Evolutionary conservation across 2,329 filamentous ascomycete genomes (phyloP).

Genomic region (Sclerotinia trifoliorum): DNA sequence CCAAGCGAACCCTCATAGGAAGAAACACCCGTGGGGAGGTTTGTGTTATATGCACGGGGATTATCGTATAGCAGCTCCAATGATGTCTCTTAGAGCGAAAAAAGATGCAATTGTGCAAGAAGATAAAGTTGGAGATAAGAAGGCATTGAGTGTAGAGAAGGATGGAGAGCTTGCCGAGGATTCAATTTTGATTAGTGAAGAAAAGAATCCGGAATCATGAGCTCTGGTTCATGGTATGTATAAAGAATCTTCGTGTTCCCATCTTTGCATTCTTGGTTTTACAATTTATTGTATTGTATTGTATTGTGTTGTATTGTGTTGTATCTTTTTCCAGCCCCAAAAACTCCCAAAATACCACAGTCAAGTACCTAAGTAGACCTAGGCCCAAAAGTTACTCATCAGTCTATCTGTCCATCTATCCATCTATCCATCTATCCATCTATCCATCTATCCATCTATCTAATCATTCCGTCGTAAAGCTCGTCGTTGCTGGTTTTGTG

Average conservation of each 20-base stretch:
- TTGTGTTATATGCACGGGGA: constrained; percentile 4
- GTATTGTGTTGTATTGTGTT: not conserved
- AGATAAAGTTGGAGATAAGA: not conserved
- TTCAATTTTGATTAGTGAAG: not conserved
- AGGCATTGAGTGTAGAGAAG: not conserved
- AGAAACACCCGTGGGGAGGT: not conserved
- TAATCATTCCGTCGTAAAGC: not conserved
- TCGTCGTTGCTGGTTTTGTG: not conserved
- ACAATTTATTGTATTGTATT: not conserved
- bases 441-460: not conserved
- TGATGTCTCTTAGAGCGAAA: not conserved
- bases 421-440: no score
- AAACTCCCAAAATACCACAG: not conserved
- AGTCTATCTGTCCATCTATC: not conserved
- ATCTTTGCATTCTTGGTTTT: not conserved
- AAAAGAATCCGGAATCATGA: not conserved
- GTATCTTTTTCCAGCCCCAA: not conserved
- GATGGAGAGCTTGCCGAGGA: not conserved
- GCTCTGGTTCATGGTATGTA: constrained; percentile 3
- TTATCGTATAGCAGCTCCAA: not conserved
- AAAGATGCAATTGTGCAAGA: not conserved
- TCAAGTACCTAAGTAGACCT: constrained; percentile 10
- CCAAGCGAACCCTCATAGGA: no score
- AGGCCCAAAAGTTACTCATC: not conserved
- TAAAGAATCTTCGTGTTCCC: not conserved